Conservation (phyloP, 129 eudicot genomes). For the Ambrosia artemisiifolia region DNA sequence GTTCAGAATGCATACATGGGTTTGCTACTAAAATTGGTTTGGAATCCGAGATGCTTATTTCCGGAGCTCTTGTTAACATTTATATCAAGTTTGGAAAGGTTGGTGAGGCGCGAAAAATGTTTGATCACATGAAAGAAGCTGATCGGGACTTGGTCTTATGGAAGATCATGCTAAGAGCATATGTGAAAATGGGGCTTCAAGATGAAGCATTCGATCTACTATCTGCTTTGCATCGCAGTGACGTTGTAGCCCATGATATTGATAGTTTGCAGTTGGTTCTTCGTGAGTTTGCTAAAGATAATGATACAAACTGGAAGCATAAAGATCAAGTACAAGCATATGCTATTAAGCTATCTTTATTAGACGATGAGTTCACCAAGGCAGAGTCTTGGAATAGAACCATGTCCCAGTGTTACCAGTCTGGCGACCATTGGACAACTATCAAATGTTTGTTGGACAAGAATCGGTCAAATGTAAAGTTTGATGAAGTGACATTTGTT, state of each 20-base stretch:
- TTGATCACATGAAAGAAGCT: slow-evolving; percentile 21
- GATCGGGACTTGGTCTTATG: slow-evolving; percentile 41
- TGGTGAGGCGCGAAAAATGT: slow-evolving; percentile 38
- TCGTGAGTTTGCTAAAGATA: slow-evolving; percentile 20
- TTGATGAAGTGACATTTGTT: slow-evolving; percentile 30
- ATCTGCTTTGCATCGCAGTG: slow-evolving; percentile 35
- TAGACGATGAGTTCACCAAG: no score
- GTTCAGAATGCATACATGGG: slow-evolving; percentile 41
- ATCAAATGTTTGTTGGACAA: slow-evolving; percentile 31
- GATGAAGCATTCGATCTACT: slow-evolving; percentile 25
- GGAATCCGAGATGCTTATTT: slow-evolving; percentile 39
- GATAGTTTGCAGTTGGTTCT: slow-evolving; percentile 33
- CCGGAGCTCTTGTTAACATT: slow-evolving; percentile 51
- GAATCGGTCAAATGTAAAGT: slow-evolving; percentile 26
- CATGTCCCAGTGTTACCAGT: no score
- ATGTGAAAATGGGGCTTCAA: slow-evolving; percentile 17
- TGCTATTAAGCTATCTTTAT: slow-evolving; percentile 37
- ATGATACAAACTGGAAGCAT: slow-evolving; percentile 1
- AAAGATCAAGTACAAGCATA: slow-evolving; percentile 36
- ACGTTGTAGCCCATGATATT: slow-evolving; percentile 18
- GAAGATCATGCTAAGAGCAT: slow-evolving; percentile 44
- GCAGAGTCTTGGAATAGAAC: no score
- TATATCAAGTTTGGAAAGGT: no score
- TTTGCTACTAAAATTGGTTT: slow-evolving; percentile 27
- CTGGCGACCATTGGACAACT: no score